Percentiles rank a stretch among this genome's conserved stretches.
phyloP scores from a whole-genome alignment of 805 yeast species.

The Pichia manshurica region DNA sequence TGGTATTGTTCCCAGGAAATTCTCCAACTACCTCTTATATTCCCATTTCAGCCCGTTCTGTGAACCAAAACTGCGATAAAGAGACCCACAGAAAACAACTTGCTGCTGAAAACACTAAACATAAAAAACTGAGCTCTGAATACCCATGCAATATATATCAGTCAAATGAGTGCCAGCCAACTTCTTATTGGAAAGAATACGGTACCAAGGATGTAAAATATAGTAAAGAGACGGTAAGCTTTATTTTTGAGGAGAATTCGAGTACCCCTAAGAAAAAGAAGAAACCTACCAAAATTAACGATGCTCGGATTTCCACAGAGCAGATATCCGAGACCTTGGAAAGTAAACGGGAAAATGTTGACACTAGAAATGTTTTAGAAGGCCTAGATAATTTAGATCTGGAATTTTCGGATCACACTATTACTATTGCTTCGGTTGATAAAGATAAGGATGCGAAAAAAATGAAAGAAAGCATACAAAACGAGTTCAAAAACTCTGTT shows the following conservation, averaged over 20 bases:
- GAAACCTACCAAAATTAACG: not conserved
- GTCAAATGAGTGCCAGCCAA: too few species aligned
- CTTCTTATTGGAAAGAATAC: too few species aligned
- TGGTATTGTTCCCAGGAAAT: not conserved
- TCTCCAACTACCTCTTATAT: not conserved
- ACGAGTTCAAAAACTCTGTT: not conserved
- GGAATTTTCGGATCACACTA: not conserved
- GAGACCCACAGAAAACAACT: not conserved
- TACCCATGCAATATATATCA: too few species aligned
- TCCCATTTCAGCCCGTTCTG: not conserved
- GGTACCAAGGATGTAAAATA: too few species aligned
- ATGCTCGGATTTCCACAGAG: too few species aligned
- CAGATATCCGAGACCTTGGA: not conserved
- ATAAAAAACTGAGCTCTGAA: too few species aligned
- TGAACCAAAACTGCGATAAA: too few species aligned
- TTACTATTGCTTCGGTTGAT: not conserved
- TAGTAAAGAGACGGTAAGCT: not conserved
- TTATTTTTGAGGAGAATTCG: not conserved
- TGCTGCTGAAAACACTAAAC: too few species aligned
- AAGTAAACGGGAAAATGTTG: not conserved
- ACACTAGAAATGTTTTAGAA: not conserved
- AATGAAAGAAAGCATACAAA: not conserved
- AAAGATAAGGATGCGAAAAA: not conserved
- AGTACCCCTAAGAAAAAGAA: conserved; percentile 8
- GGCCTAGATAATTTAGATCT: conserved; percentile 1